Conservation (phyloP, 129 eudicot species). For the Ambrosia trifida region DNA sequence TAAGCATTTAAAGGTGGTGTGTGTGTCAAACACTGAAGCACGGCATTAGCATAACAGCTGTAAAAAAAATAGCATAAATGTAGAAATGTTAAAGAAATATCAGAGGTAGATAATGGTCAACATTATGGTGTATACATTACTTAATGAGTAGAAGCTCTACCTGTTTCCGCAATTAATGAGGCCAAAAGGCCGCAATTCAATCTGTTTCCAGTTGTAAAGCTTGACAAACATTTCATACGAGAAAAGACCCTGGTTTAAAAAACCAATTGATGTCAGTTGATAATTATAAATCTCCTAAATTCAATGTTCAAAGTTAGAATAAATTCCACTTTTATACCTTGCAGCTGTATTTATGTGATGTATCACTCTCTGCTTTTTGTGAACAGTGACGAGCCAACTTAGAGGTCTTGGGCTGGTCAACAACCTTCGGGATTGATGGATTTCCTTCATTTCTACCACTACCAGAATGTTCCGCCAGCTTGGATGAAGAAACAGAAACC, state of each 20-base stretch:
- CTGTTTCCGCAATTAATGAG: slow-evolving; percentile 92
- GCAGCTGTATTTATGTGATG: slow-evolving; percentile 39
- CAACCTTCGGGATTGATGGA: slow-evolving; percentile 57
- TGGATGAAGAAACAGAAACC: slow-evolving; percentile 31
- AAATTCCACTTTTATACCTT: slow-evolving; percentile 43
- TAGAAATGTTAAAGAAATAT: not conserved
- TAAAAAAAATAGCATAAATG: slow-evolving; percentile 26
- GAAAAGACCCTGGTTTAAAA: slow-evolving; percentile 59
- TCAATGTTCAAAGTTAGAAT: slow-evolving; percentile 6
- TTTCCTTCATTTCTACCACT: slow-evolving; percentile 45
- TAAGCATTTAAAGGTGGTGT: slow-evolving; percentile 89
- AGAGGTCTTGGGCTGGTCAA: slow-evolving; percentile 56
- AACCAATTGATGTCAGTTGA: not conserved
- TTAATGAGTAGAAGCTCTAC: slow-evolving; percentile 30
- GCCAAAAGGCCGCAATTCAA: slow-evolving; percentile 76
- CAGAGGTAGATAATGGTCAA: not conserved
- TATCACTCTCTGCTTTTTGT: slow-evolving; percentile 40
- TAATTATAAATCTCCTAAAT: not conserved
- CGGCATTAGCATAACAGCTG: slow-evolving; percentile 98
- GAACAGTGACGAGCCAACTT: slow-evolving; percentile 44
- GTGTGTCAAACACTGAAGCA: slow-evolving; percentile 86
- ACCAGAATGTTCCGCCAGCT: slow-evolving; percentile 22
- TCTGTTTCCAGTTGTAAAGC: slow-evolving; percentile 71
- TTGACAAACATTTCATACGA: slow-evolving; percentile 74
- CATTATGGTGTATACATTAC: not conserved